phyloP scores from a whole-genome alignment of 768 basidiomycete species.

The Trametes villosa region DNA sequence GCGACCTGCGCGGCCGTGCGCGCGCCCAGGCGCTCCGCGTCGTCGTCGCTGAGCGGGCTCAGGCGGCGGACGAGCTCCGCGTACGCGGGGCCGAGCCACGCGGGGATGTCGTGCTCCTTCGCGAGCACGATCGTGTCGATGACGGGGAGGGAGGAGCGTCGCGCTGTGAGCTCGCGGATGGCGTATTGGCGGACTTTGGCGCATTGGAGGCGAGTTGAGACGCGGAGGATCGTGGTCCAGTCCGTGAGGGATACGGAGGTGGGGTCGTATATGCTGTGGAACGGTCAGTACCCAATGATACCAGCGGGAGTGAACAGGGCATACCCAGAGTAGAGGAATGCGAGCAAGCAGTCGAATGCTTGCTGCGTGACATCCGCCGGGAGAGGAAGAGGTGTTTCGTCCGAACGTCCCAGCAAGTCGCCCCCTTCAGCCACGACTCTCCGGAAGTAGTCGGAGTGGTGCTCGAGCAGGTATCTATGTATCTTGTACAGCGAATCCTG shows the following conservation, averaged over 20 bases:
- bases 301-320: slow-evolving; percentile 6
- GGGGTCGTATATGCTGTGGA: slow-evolving; percentile 25
- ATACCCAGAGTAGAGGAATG: slow-evolving; percentile 45
- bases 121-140: slow-evolving; percentile 30
- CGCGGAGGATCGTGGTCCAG: slow-evolving; percentile 45
- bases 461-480: slow-evolving; percentile 43
- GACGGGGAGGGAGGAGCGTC: slow-evolving; percentile 14
- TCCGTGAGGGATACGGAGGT: slow-evolving; percentile 29
- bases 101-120: slow-evolving; percentile 22
- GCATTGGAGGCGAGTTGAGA: slow-evolving; percentile 44
- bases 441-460: slow-evolving; percentile 43
- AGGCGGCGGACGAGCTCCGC: slow-evolving; percentile 29
- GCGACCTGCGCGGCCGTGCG: slow-evolving; percentile 27
- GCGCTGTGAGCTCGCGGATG: slow-evolving; percentile 32
- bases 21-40: slow-evolving; percentile 31
- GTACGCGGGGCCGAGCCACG: slow-evolving; percentile 32
- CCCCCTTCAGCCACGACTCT: slow-evolving; percentile 35
- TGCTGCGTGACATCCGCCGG: slow-evolving; percentile 32
- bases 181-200: slow-evolving; percentile 38
- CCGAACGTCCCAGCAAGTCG: slow-evolving; percentile 29
- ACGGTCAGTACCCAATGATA: background rate
- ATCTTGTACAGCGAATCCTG: slow-evolving; percentile 45
- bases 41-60: slow-evolving; percentile 28
- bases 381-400: slow-evolving; percentile 41
- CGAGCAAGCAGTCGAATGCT: slow-evolving; percentile 44